Conservation (phyloP, 129 eudicot species). For the Lactuca sativa region DNA sequence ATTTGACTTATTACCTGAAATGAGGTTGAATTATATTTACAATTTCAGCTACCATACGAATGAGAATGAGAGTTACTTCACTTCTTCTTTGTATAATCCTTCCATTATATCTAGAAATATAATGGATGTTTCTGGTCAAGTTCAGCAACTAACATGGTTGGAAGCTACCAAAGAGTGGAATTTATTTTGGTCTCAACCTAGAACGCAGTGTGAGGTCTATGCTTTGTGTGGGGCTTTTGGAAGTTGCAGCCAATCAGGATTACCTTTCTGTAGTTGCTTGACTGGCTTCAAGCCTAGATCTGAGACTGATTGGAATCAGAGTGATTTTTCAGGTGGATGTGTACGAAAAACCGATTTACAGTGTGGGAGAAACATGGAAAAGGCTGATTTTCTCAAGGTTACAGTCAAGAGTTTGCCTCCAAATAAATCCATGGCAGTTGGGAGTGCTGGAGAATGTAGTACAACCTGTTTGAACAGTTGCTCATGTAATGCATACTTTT, state of each 20-base stretch:
- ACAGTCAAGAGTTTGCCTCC: not conserved
- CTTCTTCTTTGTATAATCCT: too few species aligned
- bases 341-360: conserved; percentile 13
- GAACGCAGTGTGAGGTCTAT: conserved; percentile 60
- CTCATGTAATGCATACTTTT: conserved; percentile 63
- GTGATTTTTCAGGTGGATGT: conserved; percentile 70
- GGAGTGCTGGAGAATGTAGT: too few species aligned
- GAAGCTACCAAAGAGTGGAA: conserved; percentile 44
- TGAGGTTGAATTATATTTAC: conserved; percentile 51
- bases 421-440: too few species aligned
- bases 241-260: conserved; percentile 40
- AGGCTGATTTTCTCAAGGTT: conserved; percentile 30
- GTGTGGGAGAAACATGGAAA: too few species aligned
- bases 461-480: not conserved
- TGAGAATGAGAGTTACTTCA: conserved; percentile 51
- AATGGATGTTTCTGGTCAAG: too few species aligned
- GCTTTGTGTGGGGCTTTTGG: conserved; percentile 26
- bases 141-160: not conserved
- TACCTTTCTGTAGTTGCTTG: conserved; percentile 67
- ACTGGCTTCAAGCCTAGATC: conserved; percentile 49
- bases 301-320: conserved; percentile 48
- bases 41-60: conserved; percentile 48
- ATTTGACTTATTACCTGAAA: conserved; percentile 68
- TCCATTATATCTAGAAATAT: too few species aligned
- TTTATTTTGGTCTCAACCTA: conserved; percentile 73